Percentiles rank a stretch among this genome's conserved stretches.
These are phyloP conservation scores for Raphanus sativus DNA, from an alignment of 345 rosid genomes.

Conservation along the genomic window DNA sequence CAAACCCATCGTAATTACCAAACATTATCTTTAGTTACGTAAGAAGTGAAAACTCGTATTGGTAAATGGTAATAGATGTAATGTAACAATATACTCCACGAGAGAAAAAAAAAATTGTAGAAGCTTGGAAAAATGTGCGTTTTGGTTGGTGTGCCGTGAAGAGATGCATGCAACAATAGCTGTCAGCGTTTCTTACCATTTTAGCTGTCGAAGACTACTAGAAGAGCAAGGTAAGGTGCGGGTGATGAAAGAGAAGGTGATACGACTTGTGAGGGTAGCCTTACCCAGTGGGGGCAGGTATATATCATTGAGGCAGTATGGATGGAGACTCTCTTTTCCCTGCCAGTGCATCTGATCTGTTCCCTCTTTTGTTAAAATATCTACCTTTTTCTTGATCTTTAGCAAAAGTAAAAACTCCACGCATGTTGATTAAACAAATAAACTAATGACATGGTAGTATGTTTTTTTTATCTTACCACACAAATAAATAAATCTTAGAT, in stretches of 20 bases:
- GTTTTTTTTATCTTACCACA: too few species aligned
- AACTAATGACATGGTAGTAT: neutral
- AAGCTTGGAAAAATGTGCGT: constrained; percentile 22
- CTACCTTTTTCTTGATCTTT: constrained; percentile 4
- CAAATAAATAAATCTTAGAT: too few species aligned
- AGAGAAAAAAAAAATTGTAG: neutral
- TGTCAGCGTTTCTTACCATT: constrained; percentile 12
- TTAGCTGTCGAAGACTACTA: neutral
- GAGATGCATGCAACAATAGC: constrained; percentile 28
- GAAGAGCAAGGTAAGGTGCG: constrained; percentile 14
- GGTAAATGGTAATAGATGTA: neutral
- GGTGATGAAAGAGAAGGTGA: constrained; percentile 24
- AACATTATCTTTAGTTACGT: neutral
- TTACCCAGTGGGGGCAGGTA: constrained; percentile 34
- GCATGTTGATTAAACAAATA: neutral
- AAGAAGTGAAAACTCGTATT: neutral
- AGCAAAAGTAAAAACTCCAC: neutral
- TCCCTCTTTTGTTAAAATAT: constrained; percentile 2
- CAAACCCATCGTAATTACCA: neutral
- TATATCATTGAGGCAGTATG: constrained; percentile 35
- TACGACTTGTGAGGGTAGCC: constrained; percentile 27
- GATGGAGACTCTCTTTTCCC: constrained; percentile 14
- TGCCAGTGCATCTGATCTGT: constrained; percentile 43
- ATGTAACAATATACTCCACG: neutral
- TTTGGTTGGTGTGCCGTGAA: constrained; percentile 36